Evolutionary conservation across 306 rosid genomes (phyloP), one percentile per base, ranked within the genome.

Genomic region (Abrus precatorius): DNA sequence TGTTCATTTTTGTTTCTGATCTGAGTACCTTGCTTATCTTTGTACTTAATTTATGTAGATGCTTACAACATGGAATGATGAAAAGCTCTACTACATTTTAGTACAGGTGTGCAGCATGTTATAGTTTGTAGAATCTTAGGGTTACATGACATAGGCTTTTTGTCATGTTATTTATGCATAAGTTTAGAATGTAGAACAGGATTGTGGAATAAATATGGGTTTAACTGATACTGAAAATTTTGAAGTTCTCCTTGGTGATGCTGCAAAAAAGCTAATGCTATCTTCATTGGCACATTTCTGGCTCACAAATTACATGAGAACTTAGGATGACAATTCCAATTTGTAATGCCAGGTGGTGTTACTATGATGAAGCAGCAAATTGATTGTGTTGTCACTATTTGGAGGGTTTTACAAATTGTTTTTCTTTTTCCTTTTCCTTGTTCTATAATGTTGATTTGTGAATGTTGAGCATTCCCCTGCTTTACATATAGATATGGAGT

Each of bases 401-500:
- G 60, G 45, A 7, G 13, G 28, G n/a, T 78, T 78, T 49, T 49
- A 32, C 20, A 20, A 20, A 20, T 20, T 69, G 43, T 73, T 76
- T 60, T 68, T 62, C 12, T 52, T 79, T 74, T 59, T 38, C 62
- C n/a, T 28, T 38, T n/a, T 38, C 29, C 30, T 28, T 57, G 56
- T 67, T 55, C 56, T 48, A 57, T 63, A 4, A 29, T 55, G 6
- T 7, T 9, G 54, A 20, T 13, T 50, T 49, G 52, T 80, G 56
- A 76, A 61, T 66, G 9, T 76, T 76, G 72, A 72, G 10, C 65
- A 47, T 50, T 66, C 48, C 79, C 69, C 20, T 34, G 14, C 66
- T 44, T 78, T 77, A 4, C 55, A 81, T 47, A 66, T 87, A 95
- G 97, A 89, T 86, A 88, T 67, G 91, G 83, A 69, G 73, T 74